Conservation (phyloP, 345 rosid genomes). For the Eucalyptus rudis region DNA sequence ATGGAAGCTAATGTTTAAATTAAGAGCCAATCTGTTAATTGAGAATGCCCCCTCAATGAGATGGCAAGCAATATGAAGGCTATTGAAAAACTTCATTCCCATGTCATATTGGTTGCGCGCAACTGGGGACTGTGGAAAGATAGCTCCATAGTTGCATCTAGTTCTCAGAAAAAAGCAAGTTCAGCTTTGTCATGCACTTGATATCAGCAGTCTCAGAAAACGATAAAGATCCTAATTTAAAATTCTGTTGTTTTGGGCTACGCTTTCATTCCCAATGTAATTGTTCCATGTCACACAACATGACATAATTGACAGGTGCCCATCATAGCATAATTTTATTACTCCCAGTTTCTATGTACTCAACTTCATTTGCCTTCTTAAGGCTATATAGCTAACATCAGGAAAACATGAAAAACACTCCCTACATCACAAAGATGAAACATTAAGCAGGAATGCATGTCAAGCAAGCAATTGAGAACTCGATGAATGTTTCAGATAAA, state of each 20-base stretch:
- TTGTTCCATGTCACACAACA: not conserved
- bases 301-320: not conserved
- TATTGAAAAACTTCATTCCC: not conserved
- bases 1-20: not conserved
- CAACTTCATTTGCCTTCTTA: not conserved
- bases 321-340: not conserved
- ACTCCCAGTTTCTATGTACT: not conserved
- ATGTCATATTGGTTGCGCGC: not conserved
- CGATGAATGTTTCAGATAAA: not conserved
- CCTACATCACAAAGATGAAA: not conserved
- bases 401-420: not conserved
- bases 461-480: not conserved
- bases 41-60: not conserved
- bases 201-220: not conserved
- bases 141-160: not conserved
- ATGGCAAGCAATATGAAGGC: not conserved
- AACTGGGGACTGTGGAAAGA: not conserved
- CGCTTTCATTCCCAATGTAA: not conserved
- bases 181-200: not conserved
- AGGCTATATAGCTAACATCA: not conserved
- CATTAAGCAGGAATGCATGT: not conserved
- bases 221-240: not conserved
- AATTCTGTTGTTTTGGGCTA: not conserved
- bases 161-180: not conserved
- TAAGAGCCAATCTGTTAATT: not conserved